These are phyloP conservation scores for Sporormia fimetaria DNA, from an alignment of 495 filamentous ascomycete species.

Conservation along the genomic window DNA sequence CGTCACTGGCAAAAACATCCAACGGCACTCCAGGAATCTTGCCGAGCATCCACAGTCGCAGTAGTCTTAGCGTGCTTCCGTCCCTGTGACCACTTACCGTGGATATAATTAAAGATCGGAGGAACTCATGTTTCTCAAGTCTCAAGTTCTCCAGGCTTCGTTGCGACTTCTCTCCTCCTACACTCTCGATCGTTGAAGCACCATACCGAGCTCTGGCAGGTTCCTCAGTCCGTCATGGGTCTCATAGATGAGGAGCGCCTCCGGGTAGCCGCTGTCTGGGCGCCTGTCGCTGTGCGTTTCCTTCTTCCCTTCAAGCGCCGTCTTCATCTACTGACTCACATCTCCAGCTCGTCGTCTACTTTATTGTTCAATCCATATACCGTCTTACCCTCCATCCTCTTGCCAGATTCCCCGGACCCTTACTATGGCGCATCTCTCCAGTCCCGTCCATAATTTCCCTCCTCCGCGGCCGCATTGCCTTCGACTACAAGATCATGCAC, in stretches of 20 bases:
- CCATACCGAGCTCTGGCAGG: neutral
- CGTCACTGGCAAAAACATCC: conserved; percentile 5
- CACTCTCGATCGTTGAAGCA: neutral
- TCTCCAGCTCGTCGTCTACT: conserved; percentile 16
- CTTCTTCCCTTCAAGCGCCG: neutral
- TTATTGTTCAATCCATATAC: conserved; percentile 29
- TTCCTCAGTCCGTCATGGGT: conserved; percentile 6
- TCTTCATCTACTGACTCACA: neutral
- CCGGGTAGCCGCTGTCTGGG: conserved; percentile 6
- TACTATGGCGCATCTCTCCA: conserved; percentile 15
- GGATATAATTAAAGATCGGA: conserved; percentile 5
- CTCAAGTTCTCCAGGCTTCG: neutral
- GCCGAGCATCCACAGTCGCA: conserved; percentile 2
- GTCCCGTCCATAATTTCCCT: conserved; percentile 13
- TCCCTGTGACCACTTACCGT: conserved; percentile 9
- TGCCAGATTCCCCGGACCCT: conserved; percentile 16
- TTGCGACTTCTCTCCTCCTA: neutral
- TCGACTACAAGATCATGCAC: conserved; percentile 14
- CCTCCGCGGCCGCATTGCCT: conserved; percentile 11
- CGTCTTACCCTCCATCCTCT: conserved; percentile 40
- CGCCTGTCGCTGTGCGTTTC: conserved; percentile 14
- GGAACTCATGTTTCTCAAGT: neutral
- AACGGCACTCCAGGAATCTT: too few species aligned
- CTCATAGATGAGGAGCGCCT: conserved; percentile 14
- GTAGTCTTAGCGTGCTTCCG: conserved; percentile 5